Evolutionary conservation across 331 rosid genomes (phyloP).

Genomic region (Pyracantha coccinea): DNA sequence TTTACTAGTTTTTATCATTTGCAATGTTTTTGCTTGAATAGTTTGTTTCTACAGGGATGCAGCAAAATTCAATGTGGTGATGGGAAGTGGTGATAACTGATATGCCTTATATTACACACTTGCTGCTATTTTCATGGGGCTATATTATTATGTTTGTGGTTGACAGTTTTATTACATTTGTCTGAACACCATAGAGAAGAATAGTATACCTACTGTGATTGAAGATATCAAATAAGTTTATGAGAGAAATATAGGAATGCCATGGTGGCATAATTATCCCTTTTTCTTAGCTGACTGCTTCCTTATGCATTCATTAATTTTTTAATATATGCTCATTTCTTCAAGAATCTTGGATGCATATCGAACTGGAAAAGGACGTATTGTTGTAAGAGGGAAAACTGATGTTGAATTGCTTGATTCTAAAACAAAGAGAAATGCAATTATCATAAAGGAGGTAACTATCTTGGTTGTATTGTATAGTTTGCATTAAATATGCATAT

Average conservation of each 20-base stretch:
- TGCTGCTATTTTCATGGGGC: not conserved
- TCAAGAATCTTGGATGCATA: constrained; percentile 89
- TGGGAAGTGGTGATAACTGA: not conserved
- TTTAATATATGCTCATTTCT: constrained; percentile 20
- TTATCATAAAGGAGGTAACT: constrained; percentile 76
- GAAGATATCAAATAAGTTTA: not conserved
- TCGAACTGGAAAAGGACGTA: constrained; percentile 84
- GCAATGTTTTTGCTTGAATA: not conserved
- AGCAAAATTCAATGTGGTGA: not conserved
- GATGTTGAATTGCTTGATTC: constrained; percentile 85
- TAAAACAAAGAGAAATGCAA: constrained; percentile 62
- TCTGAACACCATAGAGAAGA: not conserved
- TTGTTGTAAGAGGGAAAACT: constrained; percentile 85
- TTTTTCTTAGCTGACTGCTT: not conserved
- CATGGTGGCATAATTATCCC: not conserved
- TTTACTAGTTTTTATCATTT: not conserved
- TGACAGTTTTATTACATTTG: not conserved
- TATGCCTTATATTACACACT: not conserved
- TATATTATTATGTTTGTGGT: not conserved
- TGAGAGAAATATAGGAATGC: not conserved
- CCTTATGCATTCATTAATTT: not conserved
- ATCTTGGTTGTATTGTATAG: constrained; percentile 6
- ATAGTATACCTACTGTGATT: not conserved
- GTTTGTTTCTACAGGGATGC: not conserved
- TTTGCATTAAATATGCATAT: constrained; percentile 13